A percentile compares a stretch with the other conserved stretches of the same genome.
Evolutionary conservation across 2,329 filamentous ascomycete species (phyloP).

Genomic region (Domatiomyces catenatus): DNA sequence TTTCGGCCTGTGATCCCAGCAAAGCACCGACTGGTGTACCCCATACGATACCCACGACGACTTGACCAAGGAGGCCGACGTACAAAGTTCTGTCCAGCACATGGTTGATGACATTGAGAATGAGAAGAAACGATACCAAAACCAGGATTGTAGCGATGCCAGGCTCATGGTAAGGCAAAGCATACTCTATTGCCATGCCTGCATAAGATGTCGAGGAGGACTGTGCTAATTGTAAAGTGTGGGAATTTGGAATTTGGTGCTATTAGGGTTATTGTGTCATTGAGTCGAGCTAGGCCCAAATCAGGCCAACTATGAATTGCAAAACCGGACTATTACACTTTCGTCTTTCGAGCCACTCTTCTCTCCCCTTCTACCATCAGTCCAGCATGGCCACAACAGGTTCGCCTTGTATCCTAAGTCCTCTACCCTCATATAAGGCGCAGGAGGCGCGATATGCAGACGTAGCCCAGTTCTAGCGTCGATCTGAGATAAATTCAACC

Average conservation of each 20-base stretch:
- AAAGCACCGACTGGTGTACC: conserved; percentile 50
- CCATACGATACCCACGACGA: conserved; percentile 55
- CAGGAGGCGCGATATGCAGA: not conserved
- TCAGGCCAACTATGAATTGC: too few relatives aligned
- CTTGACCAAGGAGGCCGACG: conserved; percentile 57
- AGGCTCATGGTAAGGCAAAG: conserved; percentile 45
- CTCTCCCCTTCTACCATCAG: too few relatives aligned
- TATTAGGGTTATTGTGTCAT: too few relatives aligned
- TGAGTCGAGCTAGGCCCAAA: too few relatives aligned
- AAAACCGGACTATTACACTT: too few relatives aligned
- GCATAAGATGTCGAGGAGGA: not conserved
- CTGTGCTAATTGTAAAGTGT: too few relatives aligned
- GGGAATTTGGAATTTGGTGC: too few relatives aligned
- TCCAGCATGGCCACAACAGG: too few relatives aligned
- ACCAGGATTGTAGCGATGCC: conserved; percentile 44
- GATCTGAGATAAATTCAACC: not conserved
- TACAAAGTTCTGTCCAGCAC: conserved; percentile 46
- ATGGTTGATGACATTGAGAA: conserved; percentile 44
- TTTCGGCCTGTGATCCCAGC: conserved; percentile 39
- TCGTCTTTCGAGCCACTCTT: too few relatives aligned
- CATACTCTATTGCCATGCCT: not conserved
- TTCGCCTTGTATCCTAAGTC: too few relatives aligned
- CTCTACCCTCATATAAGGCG: too few relatives aligned
- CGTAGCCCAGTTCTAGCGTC: not conserved
- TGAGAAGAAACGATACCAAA: conserved; percentile 45